A percentile compares a stretch with the other conserved stretches of the same genome.
phyloP scores from a whole-genome alignment of 1,284 basidiomycete genomes.

The Phellopilus nigrolimitatus region DNA sequence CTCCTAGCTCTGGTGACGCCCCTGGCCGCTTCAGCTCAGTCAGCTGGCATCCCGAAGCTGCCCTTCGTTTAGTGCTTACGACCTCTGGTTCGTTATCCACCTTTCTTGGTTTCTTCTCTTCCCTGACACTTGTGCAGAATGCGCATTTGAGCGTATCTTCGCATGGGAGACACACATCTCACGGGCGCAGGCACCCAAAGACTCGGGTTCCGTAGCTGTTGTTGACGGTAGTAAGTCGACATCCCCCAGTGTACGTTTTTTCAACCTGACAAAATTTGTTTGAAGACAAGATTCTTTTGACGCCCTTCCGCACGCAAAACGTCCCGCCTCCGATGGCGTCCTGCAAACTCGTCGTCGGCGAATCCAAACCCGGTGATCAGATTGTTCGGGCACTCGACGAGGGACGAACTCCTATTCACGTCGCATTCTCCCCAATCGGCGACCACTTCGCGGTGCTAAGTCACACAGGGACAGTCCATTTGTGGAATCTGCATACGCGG shows the following conservation, averaged over 20 bases:
- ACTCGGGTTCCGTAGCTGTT: constrained; percentile 86
- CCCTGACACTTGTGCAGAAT: constrained; percentile 32
- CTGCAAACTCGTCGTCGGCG: no score
- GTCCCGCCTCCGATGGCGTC: constrained; percentile 95
- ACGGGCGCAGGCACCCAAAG: constrained; percentile 55
- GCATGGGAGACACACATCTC: constrained; percentile 77
- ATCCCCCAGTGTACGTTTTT: no score
- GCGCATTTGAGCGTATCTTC: constrained; percentile 62
- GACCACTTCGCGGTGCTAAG: constrained; percentile 70
- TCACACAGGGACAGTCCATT: constrained; percentile 56
- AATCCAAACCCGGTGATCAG: no score
- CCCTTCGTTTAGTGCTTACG: constrained; percentile 65
- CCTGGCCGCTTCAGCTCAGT: constrained; percentile 61
- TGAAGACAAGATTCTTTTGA: constrained; percentile 73
- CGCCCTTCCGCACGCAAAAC: constrained; percentile 91
- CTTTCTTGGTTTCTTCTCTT: neutral
- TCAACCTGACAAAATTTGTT: no score
- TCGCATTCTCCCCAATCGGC: constrained; percentile 52
- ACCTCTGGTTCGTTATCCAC: constrained; percentile 57
- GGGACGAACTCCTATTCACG: constrained; percentile 53
- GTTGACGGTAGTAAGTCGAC: constrained; percentile 84
- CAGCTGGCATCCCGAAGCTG: constrained; percentile 84
- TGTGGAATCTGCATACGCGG: constrained; percentile 69
- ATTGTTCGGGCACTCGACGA: constrained; percentile 23
- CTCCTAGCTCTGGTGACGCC: constrained; percentile 33